Percentiles rank a stretch among this genome's conserved stretches.
Conservation (phyloP, 176 grass and related monocot species). For the sorghum (Sorghum bicolor) region Sorghum_bicolor_NCBIv3 NC_012873.2:67174501-67175000, state of each 20-base stretch:
- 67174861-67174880: background rate
- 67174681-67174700: slow-evolving; percentile 35
- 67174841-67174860: background rate
- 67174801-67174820: background rate
- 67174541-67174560: background rate
- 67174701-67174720: slow-evolving; percentile 70
- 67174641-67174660: background rate
- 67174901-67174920: too few relatives aligned
- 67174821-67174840: slow-evolving; percentile 29
- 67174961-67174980: background rate
- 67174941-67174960: too few relatives aligned
- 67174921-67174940: background rate
- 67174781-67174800: slow-evolving; percentile 48
- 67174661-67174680: slow-evolving; percentile 20
- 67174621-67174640: slow-evolving; percentile 9
- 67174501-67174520: background rate
- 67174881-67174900: background rate
- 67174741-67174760: slow-evolving; percentile 37
- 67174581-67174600: slow-evolving; percentile 20
- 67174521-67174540: too few relatives aligned
- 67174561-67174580: slow-evolving; percentile 43
- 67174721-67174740: slow-evolving; percentile 52
- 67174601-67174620: slow-evolving; percentile 32
- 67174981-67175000: background rate
- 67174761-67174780: slow-evolving; percentile 54